Base-by-base conservation (phyloP, 2,329 filamentous ascomycete species). In the Aspergillus intermedius region DNA sequence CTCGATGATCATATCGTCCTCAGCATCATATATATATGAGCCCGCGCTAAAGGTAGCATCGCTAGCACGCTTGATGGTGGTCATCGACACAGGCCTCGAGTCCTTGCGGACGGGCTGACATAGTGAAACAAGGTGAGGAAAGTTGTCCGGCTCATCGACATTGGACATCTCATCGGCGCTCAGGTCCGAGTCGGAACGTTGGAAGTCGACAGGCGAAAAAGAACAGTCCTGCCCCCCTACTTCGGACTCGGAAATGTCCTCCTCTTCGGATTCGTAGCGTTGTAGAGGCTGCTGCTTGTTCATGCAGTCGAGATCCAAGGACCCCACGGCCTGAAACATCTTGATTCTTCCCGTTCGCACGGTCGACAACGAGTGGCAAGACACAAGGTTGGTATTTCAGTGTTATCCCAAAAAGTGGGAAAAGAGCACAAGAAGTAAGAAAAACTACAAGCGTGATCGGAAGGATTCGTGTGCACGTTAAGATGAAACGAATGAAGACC, bases 221-320 rank as follows among this genome's bases (percentile, higher is more conserved):
- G 60, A 55, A 52, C 61, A 51, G 37, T 66, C 64, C 7, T 64
- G 60, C 8, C 59, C 57, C 23, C 64, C 60, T 15, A 58, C 55
- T 49, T 69, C 66, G 1, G 67, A 65, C 50, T 69, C 67, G 10
- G 67, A 69, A 5, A 65, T 57, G 41, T 64, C 66, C 51, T 69
- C 67, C 50, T 70, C 67, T 22, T 70, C 67, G 9, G 67, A 70
- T 42, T 70, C 66, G 51, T 70, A 69, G 23, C 60, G 60, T 37
- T 58, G 60, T 42, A 65, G 64, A 12, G 66, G 57, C 44, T 53
- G 60, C 39, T 60, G 63, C 30, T 58, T 56, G 49, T 60, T 63
- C 51, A 65, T 53, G 47, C 64, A 64, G 37, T 61, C 58, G 45
- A 69, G 54, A 42, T 58, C 54, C 19, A 67, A 46, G 7, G 63